These are phyloP conservation scores for Triticum turgidum DNA, from an alignment of 176 grass and related monocot genomes.

Conservation along the genomic window DNA sequence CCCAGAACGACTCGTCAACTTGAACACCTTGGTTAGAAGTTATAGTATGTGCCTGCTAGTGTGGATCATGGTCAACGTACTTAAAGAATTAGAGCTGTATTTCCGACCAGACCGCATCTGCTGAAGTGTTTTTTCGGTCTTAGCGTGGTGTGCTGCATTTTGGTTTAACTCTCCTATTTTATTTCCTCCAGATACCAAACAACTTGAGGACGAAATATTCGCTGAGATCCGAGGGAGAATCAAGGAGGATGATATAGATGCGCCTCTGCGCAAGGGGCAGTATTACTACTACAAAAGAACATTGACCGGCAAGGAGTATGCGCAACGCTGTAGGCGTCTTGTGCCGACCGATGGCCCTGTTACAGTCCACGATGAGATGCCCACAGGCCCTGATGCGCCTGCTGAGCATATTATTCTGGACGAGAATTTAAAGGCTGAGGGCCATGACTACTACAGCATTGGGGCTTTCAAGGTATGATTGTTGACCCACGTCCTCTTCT, in stretches of 20 bases:
- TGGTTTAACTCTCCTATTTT: not conserved
- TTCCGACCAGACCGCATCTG: not conserved
- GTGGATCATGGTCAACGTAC: not conserved
- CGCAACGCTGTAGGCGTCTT: conserved; percentile 60
- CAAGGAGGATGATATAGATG: conserved; percentile 82
- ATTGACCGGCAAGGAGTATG: conserved; percentile 79
- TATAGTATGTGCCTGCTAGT: not conserved
- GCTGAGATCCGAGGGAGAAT: conserved; percentile 92
- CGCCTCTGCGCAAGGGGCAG: conserved; percentile 53
- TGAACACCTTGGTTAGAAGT: no score
- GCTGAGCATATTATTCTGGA: conserved; percentile 84
- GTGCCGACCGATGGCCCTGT: conserved; percentile 40
- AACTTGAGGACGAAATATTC: conserved; percentile 70
- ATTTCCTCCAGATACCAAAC: conserved; percentile 58
- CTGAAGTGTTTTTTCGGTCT: not conserved
- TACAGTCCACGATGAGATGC: conserved; percentile 75
- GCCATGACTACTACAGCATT: conserved; percentile 75
- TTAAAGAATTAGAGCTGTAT: not conserved
- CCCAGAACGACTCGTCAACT: no score
- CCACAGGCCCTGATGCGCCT: conserved; percentile 58
- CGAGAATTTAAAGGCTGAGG: conserved; percentile 77
- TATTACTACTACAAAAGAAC: conserved; percentile 94
- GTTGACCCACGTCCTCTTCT: not conserved
- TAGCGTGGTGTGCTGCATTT: not conserved
- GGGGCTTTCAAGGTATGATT: conserved; percentile 67